These are phyloP conservation scores for Chlamydomonas reinhardtii DNA, from an alignment of 163 green algal species.

Conservation along the genomic window DNA sequence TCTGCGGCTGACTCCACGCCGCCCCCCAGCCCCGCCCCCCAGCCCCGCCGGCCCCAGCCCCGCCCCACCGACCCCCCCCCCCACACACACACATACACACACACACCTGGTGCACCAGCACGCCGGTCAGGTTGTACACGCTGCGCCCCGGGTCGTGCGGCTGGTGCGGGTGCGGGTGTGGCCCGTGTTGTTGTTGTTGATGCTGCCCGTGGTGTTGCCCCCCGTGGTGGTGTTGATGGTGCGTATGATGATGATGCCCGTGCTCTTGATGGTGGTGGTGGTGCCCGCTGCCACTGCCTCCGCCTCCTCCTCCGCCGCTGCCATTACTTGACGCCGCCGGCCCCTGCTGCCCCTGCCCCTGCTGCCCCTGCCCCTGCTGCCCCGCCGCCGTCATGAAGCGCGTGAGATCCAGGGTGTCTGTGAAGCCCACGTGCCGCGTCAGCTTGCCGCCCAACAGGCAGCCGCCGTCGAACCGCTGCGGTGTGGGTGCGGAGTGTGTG, in stretches of 20 bases:
- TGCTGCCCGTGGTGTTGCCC: background rate
- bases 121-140: slow-evolving; percentile 88
- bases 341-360: background rate
- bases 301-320: background rate
- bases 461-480: slow-evolving; percentile 72
- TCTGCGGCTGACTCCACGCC: too few relatives aligned
- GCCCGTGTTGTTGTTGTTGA: background rate
- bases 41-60: too few relatives aligned
- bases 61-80: too few relatives aligned
- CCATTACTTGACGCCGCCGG: background rate
- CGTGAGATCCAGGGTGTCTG: slow-evolving; percentile 74
- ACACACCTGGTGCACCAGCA: slow-evolving; percentile 87
- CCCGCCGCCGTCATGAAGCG: slow-evolving; percentile 69
- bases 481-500: background rate
- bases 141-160: background rate
- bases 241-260: background rate
- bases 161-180: background rate
- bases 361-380: background rate
- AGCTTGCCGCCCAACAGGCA: slow-evolving; percentile 75
- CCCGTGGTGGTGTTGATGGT: background rate
- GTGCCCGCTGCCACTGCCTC: background rate
- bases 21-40: too few relatives aligned
- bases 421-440: slow-evolving; percentile 81
- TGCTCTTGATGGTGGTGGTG: background rate
- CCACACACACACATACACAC: background rate